Evolutionary conservation across 768 basidiomycete species (phyloP).

Genomic region (Dacryopinax spathularia): DNA sequence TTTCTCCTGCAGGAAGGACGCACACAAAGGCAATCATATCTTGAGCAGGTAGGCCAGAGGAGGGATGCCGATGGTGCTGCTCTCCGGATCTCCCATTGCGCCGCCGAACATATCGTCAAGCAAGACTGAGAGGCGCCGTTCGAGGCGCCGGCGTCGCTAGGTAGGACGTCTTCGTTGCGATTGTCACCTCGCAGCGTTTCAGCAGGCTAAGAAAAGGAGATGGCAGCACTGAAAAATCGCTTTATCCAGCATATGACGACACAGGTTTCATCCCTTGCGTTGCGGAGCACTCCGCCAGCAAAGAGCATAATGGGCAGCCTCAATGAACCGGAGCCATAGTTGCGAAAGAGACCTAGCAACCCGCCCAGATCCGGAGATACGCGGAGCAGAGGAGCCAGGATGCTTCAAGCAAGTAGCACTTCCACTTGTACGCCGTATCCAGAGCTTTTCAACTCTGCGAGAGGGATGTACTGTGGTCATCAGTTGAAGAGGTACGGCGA

Average conservation of each 20-base stretch:
- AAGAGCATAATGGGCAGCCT: conserved; percentile 2
- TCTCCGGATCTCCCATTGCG: not conserved
- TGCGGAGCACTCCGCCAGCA: not conserved
- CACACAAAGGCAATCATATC: not conserved
- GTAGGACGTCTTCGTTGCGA: not conserved
- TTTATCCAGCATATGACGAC: not conserved
- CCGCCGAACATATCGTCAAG: not conserved
- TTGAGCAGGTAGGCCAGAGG: not conserved
- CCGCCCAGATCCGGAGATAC: not conserved
- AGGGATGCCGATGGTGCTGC: not conserved
- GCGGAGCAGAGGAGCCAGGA: not conserved
- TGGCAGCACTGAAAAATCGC: not conserved
- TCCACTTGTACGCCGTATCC: not conserved
- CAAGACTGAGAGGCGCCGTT: not conserved
- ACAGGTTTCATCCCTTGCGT: conserved; percentile 1
- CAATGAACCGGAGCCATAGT: conserved; percentile 1
- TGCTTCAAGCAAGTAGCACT: not conserved
- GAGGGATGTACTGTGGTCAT: too few relatives aligned
- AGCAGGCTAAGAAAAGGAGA: not conserved
- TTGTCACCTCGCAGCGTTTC: not conserved
- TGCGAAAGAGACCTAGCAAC: not conserved
- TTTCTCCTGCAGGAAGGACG: not conserved
- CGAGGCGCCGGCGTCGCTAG: not conserved
- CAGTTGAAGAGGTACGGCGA: too few relatives aligned
- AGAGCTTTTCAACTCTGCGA: too few relatives aligned